These are phyloP conservation scores for Fusarium coffeatum DNA, from an alignment of 2,329 filamentous ascomycete genomes.

Conservation along the genomic window DNA sequence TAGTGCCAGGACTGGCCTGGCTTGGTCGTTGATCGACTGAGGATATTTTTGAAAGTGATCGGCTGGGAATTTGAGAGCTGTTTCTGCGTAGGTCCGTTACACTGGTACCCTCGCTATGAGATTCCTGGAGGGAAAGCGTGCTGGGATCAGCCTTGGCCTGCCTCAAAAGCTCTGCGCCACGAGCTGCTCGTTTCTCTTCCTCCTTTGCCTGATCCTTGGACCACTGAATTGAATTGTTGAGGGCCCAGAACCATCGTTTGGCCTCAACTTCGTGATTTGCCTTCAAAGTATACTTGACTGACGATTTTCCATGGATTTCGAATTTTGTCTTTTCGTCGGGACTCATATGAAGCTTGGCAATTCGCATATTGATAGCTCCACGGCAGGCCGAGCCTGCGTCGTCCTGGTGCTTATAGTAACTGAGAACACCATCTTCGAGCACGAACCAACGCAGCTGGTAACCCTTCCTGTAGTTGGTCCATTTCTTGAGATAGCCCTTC, in stretches of 20 bases:
- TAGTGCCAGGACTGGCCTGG: slow-evolving; percentile 56
- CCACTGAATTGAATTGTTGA: slow-evolving; percentile 99
- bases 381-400: slow-evolving; percentile 96
- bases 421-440: slow-evolving; percentile 94
- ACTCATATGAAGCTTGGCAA: slow-evolving; percentile 94
- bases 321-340: slow-evolving; percentile 97
- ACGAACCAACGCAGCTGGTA: slow-evolving; percentile 99
- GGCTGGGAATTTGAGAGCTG: slow-evolving; percentile 58
- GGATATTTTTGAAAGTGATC: slow-evolving; percentile 45
- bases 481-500: slow-evolving; percentile 99
- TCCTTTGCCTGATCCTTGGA: slow-evolving; percentile 96
- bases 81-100: slow-evolving; percentile 58
- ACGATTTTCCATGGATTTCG: slow-evolving; percentile 97
- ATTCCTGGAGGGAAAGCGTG: slow-evolving; percentile 59
- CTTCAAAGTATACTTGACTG: slow-evolving; percentile 97
- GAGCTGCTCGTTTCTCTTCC: slow-evolving; percentile 80
- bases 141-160: slow-evolving; percentile 83
- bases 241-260: slow-evolving; percentile 98
- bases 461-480: slow-evolving; percentile 98
- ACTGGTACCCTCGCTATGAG: slow-evolving; percentile 65
- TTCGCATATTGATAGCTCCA: slow-evolving; percentile 98
- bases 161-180: slow-evolving; percentile 78
- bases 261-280: slow-evolving; percentile 98
- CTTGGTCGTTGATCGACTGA: slow-evolving; percentile 51
- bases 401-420: slow-evolving; percentile 99